Evolutionary conservation across 495 filamentous ascomycete species (phyloP).

Genomic region (Aspergillus carlsbadensis): DNA sequence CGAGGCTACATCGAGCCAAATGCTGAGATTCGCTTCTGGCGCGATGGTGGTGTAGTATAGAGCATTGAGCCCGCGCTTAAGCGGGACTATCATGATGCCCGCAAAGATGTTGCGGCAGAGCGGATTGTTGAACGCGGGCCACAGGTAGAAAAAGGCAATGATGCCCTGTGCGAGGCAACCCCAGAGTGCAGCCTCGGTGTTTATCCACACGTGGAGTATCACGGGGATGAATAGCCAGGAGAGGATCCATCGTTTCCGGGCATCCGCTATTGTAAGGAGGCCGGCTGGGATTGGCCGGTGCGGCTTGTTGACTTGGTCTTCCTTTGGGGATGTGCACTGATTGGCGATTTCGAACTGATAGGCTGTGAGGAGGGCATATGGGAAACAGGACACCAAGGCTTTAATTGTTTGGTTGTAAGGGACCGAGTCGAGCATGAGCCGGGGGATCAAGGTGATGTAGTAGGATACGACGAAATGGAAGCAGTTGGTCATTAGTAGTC

Average conservation of each 20-base stretch:
- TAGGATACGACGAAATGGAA: too few species aligned
- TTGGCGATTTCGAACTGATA: slow-evolving; percentile 24
- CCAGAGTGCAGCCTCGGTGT: neutral
- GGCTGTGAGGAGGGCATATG: neutral
- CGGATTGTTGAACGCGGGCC: neutral
- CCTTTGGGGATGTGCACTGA: slow-evolving; percentile 17
- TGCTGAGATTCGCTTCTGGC: neutral
- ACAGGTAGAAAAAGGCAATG: neutral
- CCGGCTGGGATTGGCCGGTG: slow-evolving; percentile 21
- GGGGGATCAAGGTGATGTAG: too few species aligned
- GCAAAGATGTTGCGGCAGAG: neutral
- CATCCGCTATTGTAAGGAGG: slow-evolving; percentile 6
- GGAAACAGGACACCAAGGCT: neutral
- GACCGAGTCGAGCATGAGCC: too few species aligned
- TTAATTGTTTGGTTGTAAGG: neutral
- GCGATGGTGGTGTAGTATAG: neutral
- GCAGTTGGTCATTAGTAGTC: too few species aligned
- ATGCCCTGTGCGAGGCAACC: neutral
- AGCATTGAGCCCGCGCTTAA: neutral
- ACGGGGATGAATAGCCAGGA: neutral
- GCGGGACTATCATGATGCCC: neutral
- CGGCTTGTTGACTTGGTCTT: slow-evolving; percentile 24
- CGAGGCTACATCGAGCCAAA: neutral
- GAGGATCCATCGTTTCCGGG: slow-evolving; percentile 14
- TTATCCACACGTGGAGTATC: neutral